Evolutionary conservation across 2,329 filamentous ascomycete species (phyloP), one percentile per base, ranked within the genome.

Genomic region (Phyllosticta paracitricarpa): DNA sequence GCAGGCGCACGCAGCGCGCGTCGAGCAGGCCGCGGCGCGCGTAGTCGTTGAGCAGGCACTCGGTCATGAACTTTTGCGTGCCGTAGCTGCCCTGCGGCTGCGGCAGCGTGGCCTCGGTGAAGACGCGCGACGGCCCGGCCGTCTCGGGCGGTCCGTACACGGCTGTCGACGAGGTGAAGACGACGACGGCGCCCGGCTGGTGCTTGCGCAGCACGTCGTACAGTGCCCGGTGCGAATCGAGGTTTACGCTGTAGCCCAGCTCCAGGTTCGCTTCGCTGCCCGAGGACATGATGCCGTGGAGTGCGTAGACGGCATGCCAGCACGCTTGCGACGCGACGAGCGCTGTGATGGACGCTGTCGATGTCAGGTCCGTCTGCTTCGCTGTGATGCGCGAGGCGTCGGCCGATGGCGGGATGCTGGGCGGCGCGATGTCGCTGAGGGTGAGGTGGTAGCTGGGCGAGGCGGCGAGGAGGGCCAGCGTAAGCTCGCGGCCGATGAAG

Each of bases 201-300:
- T 70, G 72, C 22, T 70, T 67, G 52, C 77, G 75, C n/a, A 84
- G 76, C 14, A 73, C 70, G 58, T 83, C 77, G 2, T 85, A 74
- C 12, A 83, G 64, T 48, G 71, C 71, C 24, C 80, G 77, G 52
- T 81, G 81, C 52, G 78, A 80, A 64, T 84, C 79, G 53, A 85
- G 73, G 69, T 85, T 85, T 57, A 85, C 82, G 25, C 72, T 73
- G 68, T 83, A 77, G 9, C 81, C 82, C 3, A 83, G 74, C 58
- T 81, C 79, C 66, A 80, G 82, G 72, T 84, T 77, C 61, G 80
- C 79, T 69, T 85, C 83, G 17, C 81, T 81, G 7, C 81, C 82
- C 3, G 81, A 80, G 0, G 82, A 85, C 83, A 85, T 85, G 75
- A 85, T 83, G 62, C 83, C 83, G 71, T 86, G 83, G 72, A 86